Percentiles rank a stretch among this genome's conserved stretches.
Evolutionary conservation across 208 protist species (phyloP).

Genomic region (Acanthamoeba sp.): DNA sequence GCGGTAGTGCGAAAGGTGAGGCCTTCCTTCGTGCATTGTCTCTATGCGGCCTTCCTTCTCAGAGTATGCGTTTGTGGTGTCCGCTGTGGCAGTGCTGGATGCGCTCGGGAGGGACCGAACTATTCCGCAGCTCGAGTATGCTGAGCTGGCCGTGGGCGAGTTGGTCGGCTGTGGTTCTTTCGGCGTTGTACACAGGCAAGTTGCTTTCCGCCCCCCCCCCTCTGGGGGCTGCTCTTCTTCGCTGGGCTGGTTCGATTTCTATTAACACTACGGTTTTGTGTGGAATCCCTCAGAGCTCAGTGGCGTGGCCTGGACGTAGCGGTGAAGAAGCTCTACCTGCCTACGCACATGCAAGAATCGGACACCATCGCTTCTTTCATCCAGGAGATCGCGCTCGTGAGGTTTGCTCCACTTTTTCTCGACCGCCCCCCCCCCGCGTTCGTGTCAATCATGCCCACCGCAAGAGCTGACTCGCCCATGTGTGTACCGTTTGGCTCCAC

Average conservation of each 20-base stretch:
- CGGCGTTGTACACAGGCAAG: not conserved
- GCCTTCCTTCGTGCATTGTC: not conserved
- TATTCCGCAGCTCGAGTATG: not conserved
- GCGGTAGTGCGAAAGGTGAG: not conserved
- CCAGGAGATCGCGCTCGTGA: not conserved
- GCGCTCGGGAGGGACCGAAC: not conserved
- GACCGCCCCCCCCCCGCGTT: too few species aligned
- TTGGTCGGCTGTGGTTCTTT: slow-evolving; percentile 17
- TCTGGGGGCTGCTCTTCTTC: too few species aligned
- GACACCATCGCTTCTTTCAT: not conserved
- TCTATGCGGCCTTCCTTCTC: not conserved
- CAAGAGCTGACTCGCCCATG: too few species aligned
- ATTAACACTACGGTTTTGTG: not conserved
- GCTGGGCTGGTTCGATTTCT: not conserved
- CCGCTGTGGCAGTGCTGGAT: not conserved
- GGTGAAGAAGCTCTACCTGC: not conserved
- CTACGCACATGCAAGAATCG: not conserved
- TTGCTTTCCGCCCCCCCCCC: not conserved
- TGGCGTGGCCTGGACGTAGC: slow-evolving; percentile 17
- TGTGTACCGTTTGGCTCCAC: not conserved
- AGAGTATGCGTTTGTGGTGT: not conserved
- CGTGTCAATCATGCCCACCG: too few species aligned
- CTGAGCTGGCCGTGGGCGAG: not conserved
- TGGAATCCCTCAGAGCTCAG: not conserved
- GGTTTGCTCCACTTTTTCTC: not conserved